Conservation (phyloP, 768 basidiomycete genomes). For the Ramaria sp. region DNA sequence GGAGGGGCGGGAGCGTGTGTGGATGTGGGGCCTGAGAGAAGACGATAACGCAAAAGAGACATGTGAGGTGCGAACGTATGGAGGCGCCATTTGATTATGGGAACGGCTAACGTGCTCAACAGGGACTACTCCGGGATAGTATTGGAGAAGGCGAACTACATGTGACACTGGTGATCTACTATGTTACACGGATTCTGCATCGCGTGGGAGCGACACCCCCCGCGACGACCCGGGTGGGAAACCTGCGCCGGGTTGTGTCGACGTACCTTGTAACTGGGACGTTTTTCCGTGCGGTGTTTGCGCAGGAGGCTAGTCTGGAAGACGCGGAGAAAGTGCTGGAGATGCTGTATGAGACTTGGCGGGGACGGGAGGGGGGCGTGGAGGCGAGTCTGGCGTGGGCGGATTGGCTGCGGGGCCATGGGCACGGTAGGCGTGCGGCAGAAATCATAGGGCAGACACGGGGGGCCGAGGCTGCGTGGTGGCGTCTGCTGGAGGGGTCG, state of each 20-base stretch:
- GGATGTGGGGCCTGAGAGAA: slow-evolving; percentile 42
- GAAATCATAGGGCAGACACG: slow-evolving; percentile 8
- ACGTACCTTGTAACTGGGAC: slow-evolving; percentile 31
- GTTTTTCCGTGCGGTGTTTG: slow-evolving; percentile 37
- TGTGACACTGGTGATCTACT: slow-evolving; percentile 40
- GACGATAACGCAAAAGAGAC: slow-evolving; percentile 9
- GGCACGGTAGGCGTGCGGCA: slow-evolving; percentile 5
- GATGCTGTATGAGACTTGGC: slow-evolving; percentile 35
- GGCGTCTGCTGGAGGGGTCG: no score
- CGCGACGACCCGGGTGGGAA: slow-evolving; percentile 15
- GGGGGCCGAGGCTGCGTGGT: not conserved
- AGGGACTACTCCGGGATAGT: slow-evolving; percentile 38
- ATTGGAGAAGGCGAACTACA: slow-evolving; percentile 28
- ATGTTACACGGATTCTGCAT: slow-evolving; percentile 25
- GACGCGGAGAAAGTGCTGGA: slow-evolving; percentile 19
- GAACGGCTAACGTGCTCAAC: slow-evolving; percentile 1
- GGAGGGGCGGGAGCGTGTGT: slow-evolving; percentile 29
- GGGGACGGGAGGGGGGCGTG: slow-evolving; percentile 15
- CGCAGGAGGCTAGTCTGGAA: slow-evolving; percentile 16
- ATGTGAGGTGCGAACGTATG: slow-evolving; percentile 11
- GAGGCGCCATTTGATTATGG: not conserved
- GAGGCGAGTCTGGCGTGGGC: slow-evolving; percentile 36
- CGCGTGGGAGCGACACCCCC: slow-evolving; percentile 12
- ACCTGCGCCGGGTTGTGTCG: slow-evolving; percentile 30
- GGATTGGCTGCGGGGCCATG: slow-evolving; percentile 30